Base-by-base conservation (phyloP, 805 yeast genomes). In the Suhomyces xylopsoci region DNA sequence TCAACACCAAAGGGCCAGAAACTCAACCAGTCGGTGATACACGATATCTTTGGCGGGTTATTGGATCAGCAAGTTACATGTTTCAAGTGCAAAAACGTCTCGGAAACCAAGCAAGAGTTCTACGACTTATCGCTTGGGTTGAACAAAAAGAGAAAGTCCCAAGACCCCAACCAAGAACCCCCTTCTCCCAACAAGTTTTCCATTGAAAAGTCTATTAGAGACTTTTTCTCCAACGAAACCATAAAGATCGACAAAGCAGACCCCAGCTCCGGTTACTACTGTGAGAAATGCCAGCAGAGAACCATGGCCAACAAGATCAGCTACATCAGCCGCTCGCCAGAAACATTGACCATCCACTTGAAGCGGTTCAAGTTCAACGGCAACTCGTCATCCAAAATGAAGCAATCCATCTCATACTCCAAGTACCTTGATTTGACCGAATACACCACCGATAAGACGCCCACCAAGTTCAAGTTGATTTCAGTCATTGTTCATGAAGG, bases 401-500 rank as follows among this genome's bases (percentile, higher is more conserved):
- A 92, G 64, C 93, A 91, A 60, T 84, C 88, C 36, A 91, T 94
- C 51, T 76, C 84, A 2, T 94, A 90, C 68, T 91, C 96, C 34
- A 81, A 87, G 64, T 81, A 79, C 51, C 74, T 94, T 52, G 94
- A 92, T 63, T 69, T 93, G 55, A 74, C 90, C 0, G 79, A 81
- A 52, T 93, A 79, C 67, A 60, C 71, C 49, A 53, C 47, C 14
- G 56, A 56, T 8, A 55, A 59, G 14, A 42, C 52, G 14, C 80
- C 81, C 28, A 78, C 81, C 6, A 62, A 60, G 51, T 94, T 94
- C 70, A 87, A 85, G 65, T 78, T 94, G 58, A 77, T 83, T 15
- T 83, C 92, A 20, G 97, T 93, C 15, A 88, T 93, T 55, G 93
- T 91, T 4, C 99, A 94, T 65, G 97, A 90, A 62, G 99, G 99